These are phyloP conservation scores for Cercis canadensis DNA, from an alignment of 306 rosid genomes.

Conservation along the genomic window DNA sequence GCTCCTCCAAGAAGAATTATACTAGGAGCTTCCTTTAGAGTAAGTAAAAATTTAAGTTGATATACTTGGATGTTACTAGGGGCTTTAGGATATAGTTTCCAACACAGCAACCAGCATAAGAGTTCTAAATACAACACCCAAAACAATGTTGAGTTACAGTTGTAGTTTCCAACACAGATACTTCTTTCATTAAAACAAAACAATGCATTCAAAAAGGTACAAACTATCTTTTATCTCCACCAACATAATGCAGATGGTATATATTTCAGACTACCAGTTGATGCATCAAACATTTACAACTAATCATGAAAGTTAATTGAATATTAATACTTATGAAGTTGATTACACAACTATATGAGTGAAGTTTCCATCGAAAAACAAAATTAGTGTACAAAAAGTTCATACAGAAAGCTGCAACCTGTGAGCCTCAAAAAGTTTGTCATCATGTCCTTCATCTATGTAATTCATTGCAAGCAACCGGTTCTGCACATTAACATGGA, in stretches of 20 bases:
- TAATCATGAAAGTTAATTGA: slow-evolving; percentile 11
- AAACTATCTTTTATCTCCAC: background rate
- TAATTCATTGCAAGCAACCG: slow-evolving; percentile 95
- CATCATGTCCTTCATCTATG: slow-evolving; percentile 82
- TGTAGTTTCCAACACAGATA: too few species aligned
- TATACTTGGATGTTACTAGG: too few species aligned
- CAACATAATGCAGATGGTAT: slow-evolving; percentile 8
- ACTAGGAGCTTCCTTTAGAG: background rate
- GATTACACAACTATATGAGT: background rate
- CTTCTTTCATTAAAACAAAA: background rate
- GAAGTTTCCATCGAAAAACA: background rate
- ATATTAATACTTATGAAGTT: background rate
- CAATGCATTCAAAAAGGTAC: background rate
- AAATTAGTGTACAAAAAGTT: slow-evolving; percentile 8
- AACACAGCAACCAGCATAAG: background rate
- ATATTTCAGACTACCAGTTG: background rate
- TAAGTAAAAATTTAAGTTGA: background rate
- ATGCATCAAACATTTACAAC: slow-evolving; percentile 2
- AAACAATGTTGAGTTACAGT: background rate
- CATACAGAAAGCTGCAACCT: slow-evolving; percentile 56
- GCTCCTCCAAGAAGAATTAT: background rate
- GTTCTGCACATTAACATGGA: slow-evolving; percentile 58
- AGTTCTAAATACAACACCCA: background rate
- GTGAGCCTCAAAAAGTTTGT: slow-evolving; percentile 89
- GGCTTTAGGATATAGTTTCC: background rate